Evolutionary conservation across 148 eudicot genomes (phyloP), one percentile per base, ranked within the genome.

Genomic region (Amaranthus cruentus): DNA sequence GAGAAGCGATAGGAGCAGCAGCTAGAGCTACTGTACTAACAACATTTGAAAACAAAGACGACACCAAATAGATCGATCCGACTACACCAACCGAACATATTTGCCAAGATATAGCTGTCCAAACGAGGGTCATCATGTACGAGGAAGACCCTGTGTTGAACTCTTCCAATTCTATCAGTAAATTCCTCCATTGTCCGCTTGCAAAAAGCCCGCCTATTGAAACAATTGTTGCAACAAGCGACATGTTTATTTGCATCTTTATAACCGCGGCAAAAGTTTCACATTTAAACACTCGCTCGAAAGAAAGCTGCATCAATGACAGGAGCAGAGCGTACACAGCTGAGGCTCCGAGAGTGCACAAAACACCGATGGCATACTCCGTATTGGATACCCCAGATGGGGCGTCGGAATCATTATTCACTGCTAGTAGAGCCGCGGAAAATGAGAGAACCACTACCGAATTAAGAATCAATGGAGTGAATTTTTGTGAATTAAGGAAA

Each of bases 21-120:
- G 78, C 72, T 42, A 82, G 43, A 58, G 85, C 79, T 66, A 73
- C 81, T n/a, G 77, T 79, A 63, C 79, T 77, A 44, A 72, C 48
- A 3, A 75, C 81, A 72, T 84, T 84, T n/a, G 87, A 79, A 50
- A 82, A 84, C n/a, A 84, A 75, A 21, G 87, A 74, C 1, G 85
- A 84, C 50, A 76, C 87, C 76, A 84, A 12, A 69, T 76, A 84
- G 15, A 82, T 70, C 61, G 82, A 72, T 8, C 87, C 87, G 51
- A 84, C 81, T 4, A 84, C 80, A 54, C 87, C 83, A 48, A 82
- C 72, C 13, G 69, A 77, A 58, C 83, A 68, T 2, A 84, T 55
- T 74, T 84, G 87, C 81, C 87, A 82, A 21, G 78, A 77, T 66
- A 77, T 60, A 28, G 83, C 81, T 1, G 73, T 38, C 81, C 83